Conservation (phyloP, 345 rosid genomes). For the Lumnitzera littorea region DNA sequence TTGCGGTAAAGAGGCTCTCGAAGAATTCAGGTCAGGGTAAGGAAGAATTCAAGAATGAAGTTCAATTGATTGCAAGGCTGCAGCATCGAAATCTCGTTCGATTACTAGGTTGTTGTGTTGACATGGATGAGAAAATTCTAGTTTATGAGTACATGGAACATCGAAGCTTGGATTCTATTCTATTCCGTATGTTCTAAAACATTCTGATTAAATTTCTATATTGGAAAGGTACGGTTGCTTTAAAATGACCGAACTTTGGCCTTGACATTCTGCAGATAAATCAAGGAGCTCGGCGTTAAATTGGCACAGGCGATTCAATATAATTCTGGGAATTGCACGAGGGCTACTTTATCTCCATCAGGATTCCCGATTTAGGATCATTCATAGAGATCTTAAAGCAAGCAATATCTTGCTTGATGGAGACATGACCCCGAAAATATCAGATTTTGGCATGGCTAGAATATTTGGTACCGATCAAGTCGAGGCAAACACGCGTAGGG, state of each 20-base stretch:
- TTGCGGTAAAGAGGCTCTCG: conserved; percentile 81
- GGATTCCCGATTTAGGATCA: conserved; percentile 73
- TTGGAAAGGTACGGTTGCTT: too few relatives aligned
- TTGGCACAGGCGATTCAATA: conserved; percentile 61
- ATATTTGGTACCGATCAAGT: conserved; percentile 66
- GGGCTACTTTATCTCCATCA: conserved; percentile 79
- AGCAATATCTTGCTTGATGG: conserved; percentile 69
- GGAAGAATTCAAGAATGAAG: conserved; percentile 83
- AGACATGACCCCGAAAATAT: conserved; percentile 64
- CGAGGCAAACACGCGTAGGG: conserved; percentile 46
- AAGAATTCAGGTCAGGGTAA: conserved; percentile 62
- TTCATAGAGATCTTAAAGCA: conserved; percentile 76
- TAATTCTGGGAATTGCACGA: conserved; percentile 60
- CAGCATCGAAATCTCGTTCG: conserved; percentile 81
- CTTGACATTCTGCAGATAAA: conserved; percentile 28
- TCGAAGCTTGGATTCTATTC: conserved; percentile 57
- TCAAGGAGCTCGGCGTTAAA: conserved; percentile 28
- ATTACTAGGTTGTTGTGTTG: conserved; percentile 60
- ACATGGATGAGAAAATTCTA: conserved; percentile 63
- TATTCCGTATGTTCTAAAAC: conserved; percentile 46
- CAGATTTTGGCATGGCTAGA: conserved; percentile 88
- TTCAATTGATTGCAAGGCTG: conserved; percentile 66
- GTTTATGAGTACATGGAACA: conserved; percentile 83
- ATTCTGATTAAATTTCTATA: too few relatives aligned
- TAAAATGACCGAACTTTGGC: too few relatives aligned